Conservation (phyloP, 176 grass and related monocot genomes). For the Zea mays region Zm-B73-REFERENCE-NAM-5.0 NC_050103.1:39604001-39604500, state of each 20-base stretch:
- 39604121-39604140: constrained; percentile 34
- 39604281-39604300: constrained; percentile 83
- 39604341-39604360: constrained; percentile 57
- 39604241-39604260: constrained; percentile 39
- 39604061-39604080: constrained; percentile 39
- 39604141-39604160: constrained; percentile 53
- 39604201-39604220: constrained; percentile 17
- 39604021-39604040: not conserved
- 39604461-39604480: constrained; percentile 37
- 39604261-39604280: constrained; percentile 77
- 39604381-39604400: constrained; percentile 17
- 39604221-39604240: constrained; percentile 37
- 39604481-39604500: constrained; percentile 36
- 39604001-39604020: constrained; percentile 19
- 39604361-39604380: constrained; percentile 42
- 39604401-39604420: constrained; percentile 32
- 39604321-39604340: constrained; percentile 74
- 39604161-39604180: constrained; percentile 46
- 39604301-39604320: constrained; percentile 72
- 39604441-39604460: constrained; percentile 64
- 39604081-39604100: constrained; percentile 13
- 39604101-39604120: constrained; percentile 57
- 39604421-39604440: constrained; percentile 65
- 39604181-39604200: constrained; percentile 34
- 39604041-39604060: not conserved